Conservation (phyloP, 352 stramenopile species). For the Phytophthora sp. region DNA sequence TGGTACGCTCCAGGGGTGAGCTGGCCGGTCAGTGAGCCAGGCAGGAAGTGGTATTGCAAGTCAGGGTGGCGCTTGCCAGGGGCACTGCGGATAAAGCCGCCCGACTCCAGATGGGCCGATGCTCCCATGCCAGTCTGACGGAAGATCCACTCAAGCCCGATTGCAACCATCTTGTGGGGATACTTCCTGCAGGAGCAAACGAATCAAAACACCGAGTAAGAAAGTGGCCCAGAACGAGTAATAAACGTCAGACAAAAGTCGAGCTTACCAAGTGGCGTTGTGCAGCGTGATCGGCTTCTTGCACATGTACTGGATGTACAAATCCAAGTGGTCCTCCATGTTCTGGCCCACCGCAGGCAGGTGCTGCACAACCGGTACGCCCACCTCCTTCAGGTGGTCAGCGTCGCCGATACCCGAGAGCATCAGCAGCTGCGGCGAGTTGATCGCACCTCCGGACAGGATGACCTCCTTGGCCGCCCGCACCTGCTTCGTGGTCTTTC, state of each 20-base stretch:
- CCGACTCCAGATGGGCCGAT: conserved; percentile 84
- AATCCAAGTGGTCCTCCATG: conserved; percentile 90
- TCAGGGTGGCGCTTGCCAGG: conserved; percentile 85
- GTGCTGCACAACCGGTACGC: conserved; percentile 77
- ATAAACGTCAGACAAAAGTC: neutral
- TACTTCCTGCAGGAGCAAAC: conserved; percentile 54
- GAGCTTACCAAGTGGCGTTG: conserved; percentile 76
- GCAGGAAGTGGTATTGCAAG: conserved; percentile 92
- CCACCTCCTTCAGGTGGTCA: conserved; percentile 76
- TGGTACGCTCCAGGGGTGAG: conserved; percentile 51
- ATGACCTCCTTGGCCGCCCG: conserved; percentile 88
- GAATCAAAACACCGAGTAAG: neutral
- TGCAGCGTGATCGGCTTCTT: conserved; percentile 91
- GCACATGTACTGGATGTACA: conserved; percentile 91
- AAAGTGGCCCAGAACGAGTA: conserved; percentile 1
- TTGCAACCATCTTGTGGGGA: conserved; percentile 87
- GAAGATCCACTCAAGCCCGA: conserved; percentile 87
- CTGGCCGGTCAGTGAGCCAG: conserved; percentile 63
- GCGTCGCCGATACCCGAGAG: conserved; percentile 86
- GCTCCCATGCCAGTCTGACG: conserved; percentile 72
- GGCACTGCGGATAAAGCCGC: conserved; percentile 71
- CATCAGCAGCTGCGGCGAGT: conserved; percentile 90
- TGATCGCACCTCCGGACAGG: conserved; percentile 86
- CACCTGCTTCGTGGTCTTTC: conserved; percentile 52
- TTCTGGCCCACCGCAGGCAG: conserved; percentile 85